A percentile compares a stretch with the other conserved stretches of the same genome.
Conservation (phyloP, 805 yeast species). For the Diddensiella santjacobensis region DNA sequence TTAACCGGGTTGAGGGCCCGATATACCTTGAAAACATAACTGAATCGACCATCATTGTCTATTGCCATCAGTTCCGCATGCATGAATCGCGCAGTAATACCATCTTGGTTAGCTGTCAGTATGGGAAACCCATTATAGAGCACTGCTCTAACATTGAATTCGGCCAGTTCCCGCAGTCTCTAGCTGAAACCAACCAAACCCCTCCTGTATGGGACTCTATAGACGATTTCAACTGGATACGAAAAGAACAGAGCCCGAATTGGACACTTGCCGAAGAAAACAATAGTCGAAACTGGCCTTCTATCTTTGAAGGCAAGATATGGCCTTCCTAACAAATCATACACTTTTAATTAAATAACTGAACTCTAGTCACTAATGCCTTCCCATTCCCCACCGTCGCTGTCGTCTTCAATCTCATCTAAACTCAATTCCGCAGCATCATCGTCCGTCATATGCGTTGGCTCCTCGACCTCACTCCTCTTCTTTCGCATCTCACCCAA, state of each 20-base stretch:
- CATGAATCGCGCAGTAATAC: constrained; percentile 22
- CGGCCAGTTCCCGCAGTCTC: constrained; percentile 17
- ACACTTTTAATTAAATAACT: background rate
- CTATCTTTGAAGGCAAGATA: background rate
- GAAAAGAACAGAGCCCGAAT: constrained; percentile 17
- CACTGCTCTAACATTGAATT: constrained; percentile 21
- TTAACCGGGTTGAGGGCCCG: constrained; percentile 23
- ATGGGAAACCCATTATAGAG: constrained; percentile 29
- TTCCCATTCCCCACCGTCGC: constrained; percentile 19
- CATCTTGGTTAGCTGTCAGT: constrained; percentile 26
- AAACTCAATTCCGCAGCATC: constrained; percentile 6
- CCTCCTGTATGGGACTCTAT: constrained; percentile 14
- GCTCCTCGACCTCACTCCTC: constrained; percentile 11
- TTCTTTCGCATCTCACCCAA: constrained; percentile 25
- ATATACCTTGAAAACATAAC: constrained; percentile 19
- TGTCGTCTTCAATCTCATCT: constrained; percentile 12
- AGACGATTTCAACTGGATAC: constrained; percentile 31
- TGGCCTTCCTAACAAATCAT: no score
- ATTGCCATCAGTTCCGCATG: constrained; percentile 30
- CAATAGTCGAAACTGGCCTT: background rate
- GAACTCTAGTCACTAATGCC: constrained; percentile 18
- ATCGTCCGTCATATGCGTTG: background rate
- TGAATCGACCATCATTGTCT: constrained; percentile 19
- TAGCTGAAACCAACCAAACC: background rate
- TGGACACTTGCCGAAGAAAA: constrained; percentile 13